Evolutionary conservation across 768 basidiomycete species (phyloP).

Genomic region (Artomyces pyxidatus): DNA sequence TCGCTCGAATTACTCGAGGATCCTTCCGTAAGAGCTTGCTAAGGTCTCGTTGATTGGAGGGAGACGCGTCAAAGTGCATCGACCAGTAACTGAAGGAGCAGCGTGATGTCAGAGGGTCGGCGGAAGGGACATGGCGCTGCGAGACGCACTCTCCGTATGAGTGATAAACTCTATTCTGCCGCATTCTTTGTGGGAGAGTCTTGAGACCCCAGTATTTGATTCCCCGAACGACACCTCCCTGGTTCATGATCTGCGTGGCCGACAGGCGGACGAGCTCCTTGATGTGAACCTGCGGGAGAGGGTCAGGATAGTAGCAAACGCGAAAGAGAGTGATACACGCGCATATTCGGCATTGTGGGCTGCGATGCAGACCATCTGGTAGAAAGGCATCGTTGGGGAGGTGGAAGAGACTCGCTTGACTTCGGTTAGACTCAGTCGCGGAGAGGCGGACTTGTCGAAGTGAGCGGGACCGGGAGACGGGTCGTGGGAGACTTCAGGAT

Average conservation of each 20-base stretch:
- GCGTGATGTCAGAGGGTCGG: conserved; percentile 4
- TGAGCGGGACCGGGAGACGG: neutral
- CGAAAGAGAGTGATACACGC: conserved; percentile 20
- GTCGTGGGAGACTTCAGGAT: neutral
- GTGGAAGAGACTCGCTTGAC: neutral
- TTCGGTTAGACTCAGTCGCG: neutral
- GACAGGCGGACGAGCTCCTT: conserved; percentile 66
- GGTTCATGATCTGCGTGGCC: conserved; percentile 61
- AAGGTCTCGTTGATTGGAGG: conserved; percentile 56
- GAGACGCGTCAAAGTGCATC: conserved; percentile 84
- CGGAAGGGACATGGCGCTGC: neutral
- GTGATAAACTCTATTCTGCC: conserved; percentile 47
- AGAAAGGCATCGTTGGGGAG: conserved; percentile 71
- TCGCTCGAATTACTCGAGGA: conserved; percentile 79
- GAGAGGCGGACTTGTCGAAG: neutral
- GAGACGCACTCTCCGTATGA: conserved; percentile 67
- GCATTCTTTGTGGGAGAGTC: conserved; percentile 69
- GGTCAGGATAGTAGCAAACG: neutral
- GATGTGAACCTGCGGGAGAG: conserved; percentile 52
- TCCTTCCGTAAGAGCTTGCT: conserved; percentile 65
- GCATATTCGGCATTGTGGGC: conserved; percentile 72
- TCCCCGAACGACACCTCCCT: conserved; percentile 76
- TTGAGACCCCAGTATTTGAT: conserved; percentile 70
- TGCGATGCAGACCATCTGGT: conserved; percentile 80
- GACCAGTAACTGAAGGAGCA: conserved; percentile 67